These are phyloP conservation scores for Daphne laureola DNA, from an alignment of 441 rosid genomes.

Conservation along the genomic window DNA sequence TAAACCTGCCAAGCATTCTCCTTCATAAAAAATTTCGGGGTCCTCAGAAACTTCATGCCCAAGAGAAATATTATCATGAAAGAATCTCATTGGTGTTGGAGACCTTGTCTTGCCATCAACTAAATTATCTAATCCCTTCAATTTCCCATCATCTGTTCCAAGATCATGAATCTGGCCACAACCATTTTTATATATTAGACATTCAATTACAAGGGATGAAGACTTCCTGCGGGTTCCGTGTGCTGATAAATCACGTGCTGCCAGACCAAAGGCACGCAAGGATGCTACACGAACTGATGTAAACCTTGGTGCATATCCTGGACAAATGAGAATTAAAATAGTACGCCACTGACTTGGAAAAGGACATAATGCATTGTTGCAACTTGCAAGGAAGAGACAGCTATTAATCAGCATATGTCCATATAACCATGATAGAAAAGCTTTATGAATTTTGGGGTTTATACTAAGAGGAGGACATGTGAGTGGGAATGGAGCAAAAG, in stretches of 20 bases:
- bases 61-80: constrained; percentile 30
- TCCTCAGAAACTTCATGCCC: constrained; percentile 15
- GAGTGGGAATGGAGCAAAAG: too few species aligned
- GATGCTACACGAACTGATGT: constrained; percentile 69
- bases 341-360: not conserved
- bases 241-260: constrained; percentile 32
- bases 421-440: too few species aligned
- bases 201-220: constrained; percentile 18
- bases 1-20: constrained; percentile 44
- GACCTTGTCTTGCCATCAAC: constrained; percentile 22
- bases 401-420: too few species aligned
- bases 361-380: too few species aligned
- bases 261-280: constrained; percentile 65
- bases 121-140: constrained; percentile 23
- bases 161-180: constrained; percentile 21
- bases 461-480: too few species aligned
- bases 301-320: constrained; percentile 54
- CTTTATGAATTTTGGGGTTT: too few species aligned
- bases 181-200: constrained; percentile 28
- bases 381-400: too few species aligned
- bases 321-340: constrained; percentile 12
- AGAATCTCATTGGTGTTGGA: constrained; percentile 55
- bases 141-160: constrained; percentile 20
- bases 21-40: constrained; percentile 18
- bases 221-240: constrained; percentile 19